Evolutionary conservation across 371 early-diverging fungal genomes (phyloP).

Genomic region (Catenaria anguillulae): DNA sequence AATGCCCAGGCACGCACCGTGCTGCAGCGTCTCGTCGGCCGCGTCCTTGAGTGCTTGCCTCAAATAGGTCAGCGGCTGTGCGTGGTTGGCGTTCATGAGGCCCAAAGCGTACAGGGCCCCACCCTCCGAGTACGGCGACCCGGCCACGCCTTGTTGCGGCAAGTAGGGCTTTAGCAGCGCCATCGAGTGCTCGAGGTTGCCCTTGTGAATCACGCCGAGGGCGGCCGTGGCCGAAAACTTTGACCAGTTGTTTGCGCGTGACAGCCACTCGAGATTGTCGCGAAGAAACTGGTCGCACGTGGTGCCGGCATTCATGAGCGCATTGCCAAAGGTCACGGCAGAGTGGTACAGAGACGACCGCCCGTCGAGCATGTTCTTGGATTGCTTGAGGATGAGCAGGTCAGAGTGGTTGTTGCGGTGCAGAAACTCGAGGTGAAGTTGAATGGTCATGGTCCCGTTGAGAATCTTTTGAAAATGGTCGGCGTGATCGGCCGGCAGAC

Average conservation of each 20-base stretch:
- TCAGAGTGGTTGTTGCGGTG: constrained; percentile 89
- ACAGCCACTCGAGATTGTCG: constrained; percentile 94
- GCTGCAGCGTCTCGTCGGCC: constrained; percentile 82
- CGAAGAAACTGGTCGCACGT: constrained; percentile 96
- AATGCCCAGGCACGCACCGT: constrained; percentile 94
- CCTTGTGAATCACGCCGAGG: constrained; percentile 98
- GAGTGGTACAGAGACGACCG: constrained; percentile 85
- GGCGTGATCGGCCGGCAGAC: constrained; percentile 9
- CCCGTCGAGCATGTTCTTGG: constrained; percentile 76
- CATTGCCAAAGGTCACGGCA: constrained; percentile 93
- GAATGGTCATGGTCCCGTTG: constrained; percentile 72
- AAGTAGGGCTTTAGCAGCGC: constrained; percentile 80
- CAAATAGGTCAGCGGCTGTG: constrained; percentile 65
- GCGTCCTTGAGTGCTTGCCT: constrained; percentile 61
- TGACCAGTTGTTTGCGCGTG: constrained; percentile 95
- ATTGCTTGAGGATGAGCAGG: constrained; percentile 79
- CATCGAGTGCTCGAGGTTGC: constrained; percentile 76
- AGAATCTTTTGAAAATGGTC: constrained; percentile 59
- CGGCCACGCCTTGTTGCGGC: constrained; percentile 72
- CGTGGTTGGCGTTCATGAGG: constrained; percentile 89
- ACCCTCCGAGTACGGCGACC: constrained; percentile 86
- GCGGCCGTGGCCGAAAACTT: constrained; percentile 97
- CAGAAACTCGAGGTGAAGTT: constrained; percentile 82
- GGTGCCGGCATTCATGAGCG: constrained; percentile 96
- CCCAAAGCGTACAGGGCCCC: constrained; percentile 97